Percentiles rank a stretch among this genome's conserved stretches.
Conservation (phyloP, 2,329 filamentous ascomycete genomes). For the Aspergillus latus region DNA sequence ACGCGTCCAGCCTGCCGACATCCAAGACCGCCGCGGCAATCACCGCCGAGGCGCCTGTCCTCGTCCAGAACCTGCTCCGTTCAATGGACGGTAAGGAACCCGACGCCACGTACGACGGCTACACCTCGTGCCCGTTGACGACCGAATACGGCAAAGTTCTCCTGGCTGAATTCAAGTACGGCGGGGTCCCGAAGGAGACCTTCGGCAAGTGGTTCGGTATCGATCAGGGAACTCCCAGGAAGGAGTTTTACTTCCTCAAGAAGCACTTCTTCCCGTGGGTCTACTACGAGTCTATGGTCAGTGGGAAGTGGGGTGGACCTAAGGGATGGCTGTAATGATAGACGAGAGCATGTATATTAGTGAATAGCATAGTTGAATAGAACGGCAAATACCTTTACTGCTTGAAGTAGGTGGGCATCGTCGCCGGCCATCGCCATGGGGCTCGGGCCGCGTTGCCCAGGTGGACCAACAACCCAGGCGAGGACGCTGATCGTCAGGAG, state of each 20-base stretch:
- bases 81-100: slow-evolving; percentile 48
- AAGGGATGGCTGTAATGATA: slow-evolving; percentile 48
- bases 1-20: slow-evolving; percentile 60
- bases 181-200: slow-evolving; percentile 62
- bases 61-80: slow-evolving; percentile 52
- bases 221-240: slow-evolving; percentile 57
- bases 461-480: too few relatives aligned
- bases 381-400: background rate
- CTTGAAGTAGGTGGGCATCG: background rate
- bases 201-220: slow-evolving; percentile 57
- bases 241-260: slow-evolving; percentile 62
- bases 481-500: too few relatives aligned
- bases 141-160: slow-evolving; percentile 63
- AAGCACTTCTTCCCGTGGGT: slow-evolving; percentile 70
- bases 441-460: too few relatives aligned
- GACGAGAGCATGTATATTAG: background rate
- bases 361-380: background rate
- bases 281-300: slow-evolving; percentile 60
- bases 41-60: slow-evolving; percentile 52
- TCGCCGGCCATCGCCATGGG: background rate
- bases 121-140: slow-evolving; percentile 56
- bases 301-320: slow-evolving; percentile 62
- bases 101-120: slow-evolving; percentile 53
- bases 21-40: slow-evolving; percentile 58
- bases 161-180: slow-evolving; percentile 66